Base-by-base conservation (phyloP, 345 rosid species). In the Laguncularia racemosa region DNA sequence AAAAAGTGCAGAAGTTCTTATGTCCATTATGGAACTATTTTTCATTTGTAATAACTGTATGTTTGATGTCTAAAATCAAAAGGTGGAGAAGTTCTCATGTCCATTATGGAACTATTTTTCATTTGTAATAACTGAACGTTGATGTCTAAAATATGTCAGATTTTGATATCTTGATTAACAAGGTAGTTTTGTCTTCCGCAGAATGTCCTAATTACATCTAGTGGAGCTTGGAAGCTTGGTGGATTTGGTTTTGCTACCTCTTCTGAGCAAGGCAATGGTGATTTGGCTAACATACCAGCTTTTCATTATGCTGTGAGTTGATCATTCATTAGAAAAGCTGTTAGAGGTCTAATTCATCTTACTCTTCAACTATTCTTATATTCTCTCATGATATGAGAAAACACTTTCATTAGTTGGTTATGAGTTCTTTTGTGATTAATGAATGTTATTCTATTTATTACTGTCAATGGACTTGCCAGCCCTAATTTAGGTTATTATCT, bases 191-290 rank as follows among this genome's bases (percentile, higher is more conserved):
- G 44, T 8, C 46, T 55, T 46, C 63, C 67, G 66, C 87, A 89
- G 99, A 93, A 87, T 81, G 74, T 89, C 63, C 76, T 93, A 33
- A 83, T 93, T 54, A 93, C 99, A 20, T 82, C 88, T 46, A 62
- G 75, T 74, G 99, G 99, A 65, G 95, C 99, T 46, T 93, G 99
- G 99, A 93, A 93, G 75, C 95, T 93, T 66, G 92, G 92, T 44
- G 99, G 99, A 62, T 93, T 93, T 76, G 85, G 97, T 16, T 87
- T 93, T 82, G 84, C 97, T 56, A 71, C 84, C 66, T 50, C 95
- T 53, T 46, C 77, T 12, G 90, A 86, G 58, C 92, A 89, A 65
- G 73, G 71, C 53, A 69, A 70, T 28, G 73, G 80, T 51, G 78
- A 83, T 70, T 76, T 69, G 58, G 71, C 86, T 62, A 73, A 67